These are phyloP conservation scores for Termitomyces sp. DNA, from an alignment of 768 basidiomycete species.

Conservation along the genomic window DNA sequence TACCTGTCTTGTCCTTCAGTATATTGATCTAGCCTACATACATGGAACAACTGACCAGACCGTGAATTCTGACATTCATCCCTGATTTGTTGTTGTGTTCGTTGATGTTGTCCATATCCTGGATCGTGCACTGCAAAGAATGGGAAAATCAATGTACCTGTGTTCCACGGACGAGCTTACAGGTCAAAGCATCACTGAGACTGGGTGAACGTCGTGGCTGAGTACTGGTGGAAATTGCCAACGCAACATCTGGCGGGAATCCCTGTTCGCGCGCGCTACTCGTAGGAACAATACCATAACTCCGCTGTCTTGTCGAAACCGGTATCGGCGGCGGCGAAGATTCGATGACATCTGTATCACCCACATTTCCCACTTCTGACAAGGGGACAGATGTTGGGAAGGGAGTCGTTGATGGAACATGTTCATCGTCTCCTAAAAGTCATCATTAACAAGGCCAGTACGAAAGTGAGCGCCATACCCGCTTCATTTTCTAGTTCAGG, in stretches of 20 bases:
- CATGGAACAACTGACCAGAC: conserved; percentile 23
- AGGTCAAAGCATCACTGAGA: conserved; percentile 59
- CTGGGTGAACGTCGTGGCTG: conserved; percentile 74
- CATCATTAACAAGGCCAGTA: not conserved
- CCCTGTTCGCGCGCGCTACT: conserved; percentile 11
- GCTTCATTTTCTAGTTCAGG: conserved; percentile 32
- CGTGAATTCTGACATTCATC: conserved; percentile 29
- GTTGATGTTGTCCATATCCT: conserved; percentile 14
- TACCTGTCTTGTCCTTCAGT: not conserved
- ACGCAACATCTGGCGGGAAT: conserved; percentile 15
- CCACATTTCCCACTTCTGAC: conserved; percentile 15
- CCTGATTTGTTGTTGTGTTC: conserved; percentile 28
- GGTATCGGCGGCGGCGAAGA: conserved; percentile 20
- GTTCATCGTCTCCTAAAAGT: conserved; percentile 16
- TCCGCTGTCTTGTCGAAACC: conserved; percentile 17
- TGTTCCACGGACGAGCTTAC: conserved; percentile 13
- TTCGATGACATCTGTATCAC: conserved; percentile 28
- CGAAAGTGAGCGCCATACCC: conserved; percentile 19
- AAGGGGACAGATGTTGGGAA: conserved; percentile 14
- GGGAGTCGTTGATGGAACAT: conserved; percentile 14
- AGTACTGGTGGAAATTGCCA: conserved; percentile 37
- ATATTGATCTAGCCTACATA: not conserved
- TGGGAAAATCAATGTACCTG: not conserved
- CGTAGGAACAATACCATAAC: conserved; percentile 23
- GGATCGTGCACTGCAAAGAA: conserved; percentile 26